A percentile compares a stretch with the other conserved stretches of the same genome.
phyloP scores from a whole-genome alignment of 2,329 filamentous ascomycete species.

The Penicillium glabrum region DNA sequence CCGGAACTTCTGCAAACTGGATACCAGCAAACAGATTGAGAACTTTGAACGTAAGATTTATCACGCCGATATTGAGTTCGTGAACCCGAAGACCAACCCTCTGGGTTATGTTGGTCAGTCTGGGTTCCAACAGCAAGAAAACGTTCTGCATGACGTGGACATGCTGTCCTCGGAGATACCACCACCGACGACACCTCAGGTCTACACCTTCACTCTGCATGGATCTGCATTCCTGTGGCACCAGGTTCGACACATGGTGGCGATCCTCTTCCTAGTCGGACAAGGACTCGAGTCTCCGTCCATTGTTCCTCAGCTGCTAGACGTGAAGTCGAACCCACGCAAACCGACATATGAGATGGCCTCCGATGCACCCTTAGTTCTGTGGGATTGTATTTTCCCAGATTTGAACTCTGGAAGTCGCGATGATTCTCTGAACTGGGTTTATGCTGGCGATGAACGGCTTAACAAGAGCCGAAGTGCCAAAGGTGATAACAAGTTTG shows the following conservation, averaged over 20 bases:
- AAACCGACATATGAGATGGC: conserved; percentile 89
- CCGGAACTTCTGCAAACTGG: conserved; percentile 94
- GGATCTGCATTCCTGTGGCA: conserved; percentile 97
- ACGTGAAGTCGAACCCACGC: conserved; percentile 68
- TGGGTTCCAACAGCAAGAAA: conserved; percentile 44
- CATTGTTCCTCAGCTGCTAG: conserved; percentile 72
- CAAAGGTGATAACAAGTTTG: conserved; percentile 61
- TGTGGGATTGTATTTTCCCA: conserved; percentile 95
- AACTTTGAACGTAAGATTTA: conserved; percentile 80
- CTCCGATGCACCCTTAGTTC: conserved; percentile 80
- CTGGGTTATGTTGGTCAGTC: conserved; percentile 56
- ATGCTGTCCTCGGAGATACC: conserved; percentile 13
- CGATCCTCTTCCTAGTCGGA: conserved; percentile 85
- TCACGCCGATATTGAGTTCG: conserved; percentile 73
- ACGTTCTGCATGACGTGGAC: conserved; percentile 14
- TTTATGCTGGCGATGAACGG: conserved; percentile 70
- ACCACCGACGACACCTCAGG: conserved; percentile 53
- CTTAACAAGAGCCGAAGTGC: conserved; percentile 38
- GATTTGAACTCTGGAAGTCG: conserved; percentile 46
- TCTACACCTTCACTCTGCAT: conserved; percentile 85
- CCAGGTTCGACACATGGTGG: conserved; percentile 94
- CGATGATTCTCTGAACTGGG: conserved; percentile 70
- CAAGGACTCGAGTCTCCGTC: conserved; percentile 79
- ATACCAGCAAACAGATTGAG: conserved; percentile 82
- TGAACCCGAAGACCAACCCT: conserved; percentile 54